phyloP scores from a whole-genome alignment of 1,284 basidiomycete genomes.

The Boletellus dicymbophilus region DNA sequence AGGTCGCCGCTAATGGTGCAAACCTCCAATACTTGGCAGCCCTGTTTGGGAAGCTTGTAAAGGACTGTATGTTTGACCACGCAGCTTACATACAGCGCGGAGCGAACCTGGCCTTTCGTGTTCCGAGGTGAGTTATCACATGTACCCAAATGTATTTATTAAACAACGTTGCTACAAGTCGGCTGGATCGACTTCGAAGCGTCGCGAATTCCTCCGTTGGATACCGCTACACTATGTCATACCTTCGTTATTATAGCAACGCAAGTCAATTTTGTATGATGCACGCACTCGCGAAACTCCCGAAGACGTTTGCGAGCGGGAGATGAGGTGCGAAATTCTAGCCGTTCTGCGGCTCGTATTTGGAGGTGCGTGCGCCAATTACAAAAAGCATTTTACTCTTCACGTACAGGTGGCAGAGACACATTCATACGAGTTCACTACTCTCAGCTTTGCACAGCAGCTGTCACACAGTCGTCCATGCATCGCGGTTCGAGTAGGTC shows the following conservation, averaged over 20 bases:
- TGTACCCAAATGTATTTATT: not conserved
- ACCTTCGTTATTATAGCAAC: conserved; percentile 61
- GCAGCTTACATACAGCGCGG: conserved; percentile 82
- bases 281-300: conserved; percentile 63
- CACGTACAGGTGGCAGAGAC: no score
- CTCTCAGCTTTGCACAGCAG: conserved; percentile 43
- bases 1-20: conserved; percentile 56
- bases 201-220: conserved; percentile 65
- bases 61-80: conserved; percentile 80
- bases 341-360: conserved; percentile 66
- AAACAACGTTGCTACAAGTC: conserved; percentile 18
- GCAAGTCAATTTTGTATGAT: conserved; percentile 69
- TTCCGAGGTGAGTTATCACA: conserved; percentile 44
- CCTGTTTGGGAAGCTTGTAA: conserved; percentile 80
- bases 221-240: conserved; percentile 65
- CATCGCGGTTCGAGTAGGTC: conserved; percentile 71
- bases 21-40: conserved; percentile 69
- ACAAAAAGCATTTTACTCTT: conserved; percentile 1
- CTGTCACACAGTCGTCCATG: conserved; percentile 48
- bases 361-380: conserved; percentile 46
- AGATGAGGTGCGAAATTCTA: conserved; percentile 70
- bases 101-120: conserved; percentile 66
- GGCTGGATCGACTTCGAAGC: conserved; percentile 48
- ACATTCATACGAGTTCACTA: conserved; percentile 30
- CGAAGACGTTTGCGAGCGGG: conserved; percentile 66